Percentiles rank a stretch among this genome's conserved stretches.
Conservation (phyloP, 805 yeast genomes). For the Kuraishia ogatae region DNA sequence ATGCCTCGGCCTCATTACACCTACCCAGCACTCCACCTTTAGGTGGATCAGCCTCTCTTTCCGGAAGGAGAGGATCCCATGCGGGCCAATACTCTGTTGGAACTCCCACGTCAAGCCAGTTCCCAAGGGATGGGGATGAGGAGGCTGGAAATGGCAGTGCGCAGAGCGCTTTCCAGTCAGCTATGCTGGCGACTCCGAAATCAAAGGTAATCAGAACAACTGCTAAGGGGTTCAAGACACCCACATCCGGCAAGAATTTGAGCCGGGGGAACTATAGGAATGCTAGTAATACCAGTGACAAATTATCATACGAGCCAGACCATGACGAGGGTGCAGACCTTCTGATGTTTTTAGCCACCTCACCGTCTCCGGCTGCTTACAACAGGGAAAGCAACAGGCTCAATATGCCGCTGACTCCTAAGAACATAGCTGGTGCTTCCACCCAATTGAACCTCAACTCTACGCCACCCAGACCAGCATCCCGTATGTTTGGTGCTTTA, state of each 20-base stretch:
- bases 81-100: background rate
- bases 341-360: slow-evolving; percentile 59
- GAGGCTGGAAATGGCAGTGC: slow-evolving; percentile 7
- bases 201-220: slow-evolving; percentile 7
- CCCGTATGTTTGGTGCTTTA: background rate
- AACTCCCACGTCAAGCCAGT: background rate
- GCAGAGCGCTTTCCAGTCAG: slow-evolving; percentile 14
- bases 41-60: background rate
- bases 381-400: background rate
- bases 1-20: background rate
- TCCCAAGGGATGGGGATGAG: background rate
- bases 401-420: slow-evolving; percentile 2
- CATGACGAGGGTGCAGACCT: slow-evolving; percentile 70
- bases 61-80: background rate
- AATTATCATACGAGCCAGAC: slow-evolving; percentile 12
- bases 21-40: background rate
- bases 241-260: slow-evolving; percentile 9
- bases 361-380: slow-evolving; percentile 5
- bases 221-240: slow-evolving; percentile 19
- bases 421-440: background rate
- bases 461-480: slow-evolving; percentile 3
- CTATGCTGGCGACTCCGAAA: slow-evolving; percentile 23
- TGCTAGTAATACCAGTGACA: background rate
- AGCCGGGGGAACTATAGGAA: background rate
- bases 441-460: slow-evolving; percentile 1